phyloP scores from a whole-genome alignment of 768 basidiomycete species.

The Fistulinella prunicolor region DNA sequence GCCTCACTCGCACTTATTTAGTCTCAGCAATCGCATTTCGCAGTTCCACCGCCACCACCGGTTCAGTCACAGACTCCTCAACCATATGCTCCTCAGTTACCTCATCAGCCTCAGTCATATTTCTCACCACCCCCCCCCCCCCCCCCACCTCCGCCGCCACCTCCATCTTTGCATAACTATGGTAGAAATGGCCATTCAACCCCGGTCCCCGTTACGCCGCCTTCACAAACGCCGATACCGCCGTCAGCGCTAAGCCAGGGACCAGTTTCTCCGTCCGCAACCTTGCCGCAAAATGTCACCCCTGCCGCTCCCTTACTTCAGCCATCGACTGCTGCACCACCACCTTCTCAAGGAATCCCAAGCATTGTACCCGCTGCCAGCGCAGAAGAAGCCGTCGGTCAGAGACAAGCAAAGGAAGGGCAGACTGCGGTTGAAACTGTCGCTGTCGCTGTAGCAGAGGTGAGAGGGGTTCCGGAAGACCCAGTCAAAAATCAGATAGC shows the following conservation, averaged over 20 bases:
- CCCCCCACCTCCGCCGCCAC: constrained; percentile 16
- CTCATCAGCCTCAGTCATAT: constrained; percentile 20
- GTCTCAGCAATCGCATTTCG: constrained; percentile 10
- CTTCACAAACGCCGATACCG: constrained; percentile 5
- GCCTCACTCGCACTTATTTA: neutral
- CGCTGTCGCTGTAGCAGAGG: neutral
- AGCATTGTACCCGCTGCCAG: constrained; percentile 1
- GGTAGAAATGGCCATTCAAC: neutral
- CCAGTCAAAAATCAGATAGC: neutral
- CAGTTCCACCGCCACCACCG: constrained; percentile 15
- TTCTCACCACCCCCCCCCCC: constrained; percentile 22
- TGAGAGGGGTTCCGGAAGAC: neutral
- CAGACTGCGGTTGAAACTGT: neutral
- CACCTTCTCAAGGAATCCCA: constrained; percentile 10
- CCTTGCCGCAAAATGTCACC: neutral
- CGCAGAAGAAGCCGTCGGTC: constrained; percentile 35
- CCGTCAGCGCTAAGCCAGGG: constrained; percentile 2
- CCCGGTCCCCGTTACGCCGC: constrained; percentile 1
- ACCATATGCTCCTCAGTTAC: constrained; percentile 12
- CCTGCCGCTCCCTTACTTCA: constrained; percentile 13
- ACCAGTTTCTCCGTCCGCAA: constrained; percentile 4
- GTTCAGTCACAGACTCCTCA: constrained; percentile 14
- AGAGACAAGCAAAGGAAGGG: constrained; percentile 41
- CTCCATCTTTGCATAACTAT: constrained; percentile 7
- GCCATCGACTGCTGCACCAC: constrained; percentile 20